Evolutionary conservation across 345 rosid genomes (phyloP).

Genomic region (Aurinia saxatilis): DNA sequence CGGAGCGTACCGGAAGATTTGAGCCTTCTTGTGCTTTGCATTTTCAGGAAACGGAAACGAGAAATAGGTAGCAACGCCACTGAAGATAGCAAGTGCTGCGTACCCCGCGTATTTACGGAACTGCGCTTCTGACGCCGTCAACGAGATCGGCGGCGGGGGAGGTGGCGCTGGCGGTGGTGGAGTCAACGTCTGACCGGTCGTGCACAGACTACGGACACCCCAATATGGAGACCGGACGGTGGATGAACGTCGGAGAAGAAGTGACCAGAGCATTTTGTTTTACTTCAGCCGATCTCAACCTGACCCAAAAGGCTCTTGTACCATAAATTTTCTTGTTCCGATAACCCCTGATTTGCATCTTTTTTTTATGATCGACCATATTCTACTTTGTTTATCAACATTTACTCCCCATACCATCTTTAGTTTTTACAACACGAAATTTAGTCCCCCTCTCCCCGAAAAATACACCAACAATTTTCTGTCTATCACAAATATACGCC

Average conservation of each 20-base stretch:
- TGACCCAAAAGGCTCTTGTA: conserved; percentile 3
- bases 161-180: conserved; percentile 25
- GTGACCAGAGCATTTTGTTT: conserved; percentile 47
- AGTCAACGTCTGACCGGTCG: conserved; percentile 22
- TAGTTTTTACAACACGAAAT: too few relatives aligned
- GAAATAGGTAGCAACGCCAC: conserved; percentile 81
- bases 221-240: conserved; percentile 18
- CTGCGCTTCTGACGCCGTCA: conserved; percentile 55
- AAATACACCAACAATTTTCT: too few relatives aligned
- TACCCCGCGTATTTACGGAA: conserved; percentile 78
- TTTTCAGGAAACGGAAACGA: conserved; percentile 73
- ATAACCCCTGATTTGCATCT: too few relatives aligned
- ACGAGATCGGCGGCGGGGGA: conserved; percentile 29
- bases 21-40: conserved; percentile 90
- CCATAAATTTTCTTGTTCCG: too few relatives aligned
- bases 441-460: too few relatives aligned
- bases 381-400: too few relatives aligned
- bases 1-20: conserved; percentile 84
- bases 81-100: conserved; percentile 68
- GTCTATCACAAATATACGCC: too few relatives aligned
- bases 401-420: too few relatives aligned
- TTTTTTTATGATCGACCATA: too few relatives aligned
- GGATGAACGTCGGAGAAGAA: conserved; percentile 40
- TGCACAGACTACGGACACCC: conserved; percentile 33
- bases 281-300: conserved; percentile 24